These are phyloP conservation scores for Penicillium samsonianum DNA, from an alignment of 495 filamentous ascomycete genomes.

Conservation along the genomic window DNA sequence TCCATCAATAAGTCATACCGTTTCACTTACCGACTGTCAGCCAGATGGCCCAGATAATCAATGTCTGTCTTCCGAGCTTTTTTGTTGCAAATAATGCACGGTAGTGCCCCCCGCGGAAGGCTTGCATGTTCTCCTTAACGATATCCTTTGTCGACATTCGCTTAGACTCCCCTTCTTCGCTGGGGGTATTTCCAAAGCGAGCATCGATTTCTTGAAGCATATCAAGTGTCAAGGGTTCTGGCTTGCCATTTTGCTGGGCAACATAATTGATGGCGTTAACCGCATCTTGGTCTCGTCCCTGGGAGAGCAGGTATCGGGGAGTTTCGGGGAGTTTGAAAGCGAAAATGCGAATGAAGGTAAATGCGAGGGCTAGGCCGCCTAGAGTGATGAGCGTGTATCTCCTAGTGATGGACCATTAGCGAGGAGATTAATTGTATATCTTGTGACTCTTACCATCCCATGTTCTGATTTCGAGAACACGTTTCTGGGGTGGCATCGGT, in stretches of 20 bases:
- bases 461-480: slow-evolving; percentile 31
- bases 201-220: slow-evolving; percentile 37
- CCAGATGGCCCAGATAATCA: slow-evolving; percentile 35
- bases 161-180: background rate
- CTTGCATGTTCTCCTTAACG: slow-evolving; percentile 32
- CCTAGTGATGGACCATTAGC: slow-evolving; percentile 17
- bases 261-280: slow-evolving; percentile 37
- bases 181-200: slow-evolving; percentile 12
- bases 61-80: slow-evolving; percentile 25
- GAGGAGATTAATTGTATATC: background rate
- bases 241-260: slow-evolving; percentile 31
- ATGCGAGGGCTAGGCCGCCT: slow-evolving; percentile 28
- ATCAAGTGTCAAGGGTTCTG: slow-evolving; percentile 30
- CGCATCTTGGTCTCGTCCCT: slow-evolving; percentile 32
- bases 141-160: slow-evolving; percentile 28
- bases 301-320: slow-evolving; percentile 36
- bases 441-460: slow-evolving; percentile 32
- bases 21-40: slow-evolving; percentile 29
- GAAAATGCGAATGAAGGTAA: slow-evolving; percentile 35
- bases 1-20: background rate
- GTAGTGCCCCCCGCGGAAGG: slow-evolving; percentile 31
- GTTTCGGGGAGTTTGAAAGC: slow-evolving; percentile 38
- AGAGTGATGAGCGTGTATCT: slow-evolving; percentile 38
- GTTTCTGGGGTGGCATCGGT: slow-evolving; percentile 29
- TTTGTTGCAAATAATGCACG: slow-evolving; percentile 30